Evolutionary conservation across 1,284 basidiomycete genomes (phyloP), one percentile per base, ranked within the genome.

Genomic region (Fistulina hepatica): DNA sequence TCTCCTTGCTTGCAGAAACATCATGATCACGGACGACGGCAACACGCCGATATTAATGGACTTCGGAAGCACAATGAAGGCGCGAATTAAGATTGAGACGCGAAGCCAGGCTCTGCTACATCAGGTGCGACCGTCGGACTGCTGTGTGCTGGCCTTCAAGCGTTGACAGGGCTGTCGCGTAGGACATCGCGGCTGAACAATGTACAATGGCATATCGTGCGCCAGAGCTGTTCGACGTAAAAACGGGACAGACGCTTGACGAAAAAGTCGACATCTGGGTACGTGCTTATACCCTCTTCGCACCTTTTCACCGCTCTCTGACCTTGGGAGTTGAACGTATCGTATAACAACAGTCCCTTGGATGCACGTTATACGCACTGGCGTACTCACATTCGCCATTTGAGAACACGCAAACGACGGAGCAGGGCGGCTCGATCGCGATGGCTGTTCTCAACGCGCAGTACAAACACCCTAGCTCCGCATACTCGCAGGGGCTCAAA

Each of bases 241-340:
- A 94, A 57, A 95, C 91, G 2, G 86, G 85, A 27, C 64, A 71
- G 31, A 76, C 67, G 2, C 62, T 97, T n/a, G 85, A 92, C 50
- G 92, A 95, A 61, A 89, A 89, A 52, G 90, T 94, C 11, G 92
- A 97, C 56, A 91, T 97, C 34, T 97, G 92, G 90, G 88, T 89
- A 59, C 40, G 76, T n/a, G 10, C 26, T 57, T 20, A 25, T 9
- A 39, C 24, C 28, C 13, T 33, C 33, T 21, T n/a, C 22, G 23
- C 37, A 17, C 28, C 21, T 4, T 17, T 46, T 26, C 32, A 44
- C 8, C 22, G 41, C 9, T 35, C 20, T 20, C 21, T 23, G 13
- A 8, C 27, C n/a, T 40, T 30, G 17, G 20, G 12, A 36, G 21
- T 43, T 41, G 33, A 44, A 24, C 22, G 41, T 13, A 37, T 27